Evolutionary conservation across 1,284 basidiomycete species (phyloP), one percentile per base, ranked within the genome.

Genomic region (Phenoliferia sp.): DNA sequence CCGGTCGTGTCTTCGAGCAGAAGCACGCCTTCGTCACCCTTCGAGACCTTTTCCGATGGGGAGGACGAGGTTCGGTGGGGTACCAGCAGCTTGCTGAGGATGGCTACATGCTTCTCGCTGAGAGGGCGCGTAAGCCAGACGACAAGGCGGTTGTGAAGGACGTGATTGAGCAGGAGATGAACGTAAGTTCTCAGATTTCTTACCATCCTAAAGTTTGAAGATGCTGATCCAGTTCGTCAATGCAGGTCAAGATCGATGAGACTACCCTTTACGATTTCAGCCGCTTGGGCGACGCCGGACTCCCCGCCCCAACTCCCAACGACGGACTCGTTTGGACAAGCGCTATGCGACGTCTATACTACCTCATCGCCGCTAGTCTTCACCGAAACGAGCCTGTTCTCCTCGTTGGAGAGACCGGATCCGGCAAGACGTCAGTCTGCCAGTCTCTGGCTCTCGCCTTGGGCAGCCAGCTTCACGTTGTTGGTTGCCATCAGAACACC

Each of bases 401-500:
- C 4, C 85, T 99, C n/a, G 95, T 99, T 19, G 96, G 96, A 1
- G 95, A 99, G 80, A 99, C 96, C 0, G 96, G 96, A 32, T 90
- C 90, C 3, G 96, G 96, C 10, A 99, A 99, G 81, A 99, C 96
- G 0, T 95, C 94, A 0, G 90, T 98, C 29, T 98, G 95, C 76
- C 93, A 99, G 77, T 82, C 94, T 9, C 89, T 91, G 68, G 90
- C 94, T 0, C 83, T 86, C 59, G 87, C 87, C 3, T 82, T 86
- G 32, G 81, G 81, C 35, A 86, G 87, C 73, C 81, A 80, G 50
- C 82, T 99, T 22, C 83, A 89, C 73, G 84, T 87, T 9, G 86
- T 99, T 75, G 98, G 92, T 76, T 99, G 95, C 77, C 96, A 99
- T 79, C 94, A 98, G 79, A 99, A 98, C 77, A 99, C 95, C n/a